Evolutionary conservation across 352 stramenopile genomes (phyloP), one percentile per base, ranked within the genome.

Genomic region (Phytopythium chamaehyphon): DNA sequence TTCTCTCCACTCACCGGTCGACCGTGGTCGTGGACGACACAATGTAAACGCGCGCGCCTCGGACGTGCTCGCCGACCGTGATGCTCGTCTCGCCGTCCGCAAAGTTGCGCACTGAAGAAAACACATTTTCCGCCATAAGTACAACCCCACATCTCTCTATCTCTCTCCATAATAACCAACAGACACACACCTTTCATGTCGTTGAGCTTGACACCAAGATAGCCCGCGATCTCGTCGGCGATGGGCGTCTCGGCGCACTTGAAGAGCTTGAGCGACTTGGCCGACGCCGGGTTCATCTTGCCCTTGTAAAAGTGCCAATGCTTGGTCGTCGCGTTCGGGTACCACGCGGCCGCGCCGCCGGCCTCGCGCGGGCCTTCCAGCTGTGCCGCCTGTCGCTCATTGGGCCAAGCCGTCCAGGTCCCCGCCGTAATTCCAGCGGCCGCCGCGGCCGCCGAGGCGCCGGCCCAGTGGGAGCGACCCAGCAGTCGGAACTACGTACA

Each of bases 301-400:
- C 84, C 84, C 51, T 76, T 80, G 73, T 94, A 94, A 46, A 93
- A 93, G 59, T 94, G 81, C 84, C 84, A 94, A 70, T 90, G 71
- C 61, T 88, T 90, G 44, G 84, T 94, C 45, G 81, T 94, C 15
- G 73, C 86, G 67, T 92, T 88, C 16, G 79, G 81, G 54, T 80
- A 82, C 76, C 81, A 92, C 50, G 61, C 57, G 11, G 51, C 42
- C 11, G 55, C 57, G 18, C 44, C 19, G 10, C 69, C 58, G 7
- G 22, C 48, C 0, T 40, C 60, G 0, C n/a, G n/a, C n/a, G 55
- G 49, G 31, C 65, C 57, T 9, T 53, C 44, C 4, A 45, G 16
- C 10, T 53, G 51, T 0, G 59, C 22, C 22, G 44, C 36, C 31
- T 68, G 49, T 11, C 77, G 72, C 22, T 65, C 60, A 21, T 15